Evolutionary conservation across 164 flowering plant genomes (phyloP).

Genomic region (Macadamia integrifolia): DNA sequence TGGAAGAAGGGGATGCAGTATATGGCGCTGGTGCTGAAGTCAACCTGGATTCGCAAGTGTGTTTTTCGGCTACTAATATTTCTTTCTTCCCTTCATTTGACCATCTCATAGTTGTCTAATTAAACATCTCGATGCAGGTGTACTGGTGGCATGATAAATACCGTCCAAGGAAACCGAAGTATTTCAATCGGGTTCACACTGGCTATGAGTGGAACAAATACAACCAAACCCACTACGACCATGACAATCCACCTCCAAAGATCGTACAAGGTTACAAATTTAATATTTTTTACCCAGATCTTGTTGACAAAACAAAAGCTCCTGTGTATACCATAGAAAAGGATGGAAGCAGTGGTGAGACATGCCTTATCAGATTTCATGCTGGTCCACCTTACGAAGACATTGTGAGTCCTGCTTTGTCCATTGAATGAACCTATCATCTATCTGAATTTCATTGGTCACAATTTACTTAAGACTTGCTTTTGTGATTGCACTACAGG

Average conservation of each 20-base stretch:
- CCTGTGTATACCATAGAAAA: conserved; percentile 82
- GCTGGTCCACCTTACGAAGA: conserved; percentile 99
- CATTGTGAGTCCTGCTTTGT: conserved; percentile 51
- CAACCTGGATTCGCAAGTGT: conserved; percentile 87
- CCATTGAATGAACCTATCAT: neutral
- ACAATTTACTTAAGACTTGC: neutral
- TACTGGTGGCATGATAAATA: conserved; percentile 99
- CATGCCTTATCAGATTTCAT: conserved; percentile 88
- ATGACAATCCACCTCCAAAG: conserved; percentile 99
- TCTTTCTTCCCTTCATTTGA: neutral
- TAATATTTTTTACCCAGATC: conserved; percentile 95
- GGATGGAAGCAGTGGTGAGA: conserved; percentile 82
- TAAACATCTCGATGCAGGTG: conserved; percentile 43
- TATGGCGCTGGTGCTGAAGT: conserved; percentile 94
- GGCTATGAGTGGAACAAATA: conserved; percentile 99
- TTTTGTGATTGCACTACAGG: conserved; percentile 33
- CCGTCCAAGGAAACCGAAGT: conserved; percentile 96
- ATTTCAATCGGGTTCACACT: conserved; percentile 97
- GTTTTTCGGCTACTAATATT: conserved; percentile 1
- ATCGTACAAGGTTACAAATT: conserved; percentile 97
- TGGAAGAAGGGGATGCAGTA: conserved; percentile 95
- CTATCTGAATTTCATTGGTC: neutral
- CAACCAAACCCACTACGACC: conserved; percentile 98
- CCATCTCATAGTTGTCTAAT: neutral
- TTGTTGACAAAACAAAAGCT: conserved; percentile 87